Evolutionary conservation across 163 green algal species (phyloP).

Genomic region (Dunaliella salina): DNA sequence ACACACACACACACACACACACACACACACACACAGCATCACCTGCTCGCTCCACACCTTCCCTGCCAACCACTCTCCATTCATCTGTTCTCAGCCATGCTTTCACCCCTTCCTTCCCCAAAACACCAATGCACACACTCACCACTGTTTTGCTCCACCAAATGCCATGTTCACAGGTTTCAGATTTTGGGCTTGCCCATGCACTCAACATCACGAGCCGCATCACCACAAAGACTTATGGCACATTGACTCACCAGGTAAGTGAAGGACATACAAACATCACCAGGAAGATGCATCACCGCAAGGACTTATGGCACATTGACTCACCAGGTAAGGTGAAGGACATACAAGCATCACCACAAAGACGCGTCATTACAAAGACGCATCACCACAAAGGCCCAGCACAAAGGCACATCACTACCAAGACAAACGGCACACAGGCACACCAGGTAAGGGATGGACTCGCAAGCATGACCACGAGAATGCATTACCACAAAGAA

Average conservation of each 20-base stretch:
- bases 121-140: background rate
- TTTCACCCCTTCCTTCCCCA: too few species aligned
- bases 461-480: too few species aligned
- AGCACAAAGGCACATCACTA: too few species aligned
- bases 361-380: constrained; percentile 37
- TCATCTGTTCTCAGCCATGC: constrained; percentile 43
- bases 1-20: too few species aligned
- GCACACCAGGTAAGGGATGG: too few species aligned
- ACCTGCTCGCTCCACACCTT: background rate
- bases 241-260: constrained; percentile 45
- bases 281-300: constrained; percentile 29
- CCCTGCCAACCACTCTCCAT: background rate
- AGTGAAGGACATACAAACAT: constrained; percentile 23
- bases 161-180: constrained; percentile 6
- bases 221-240: constrained; percentile 50
- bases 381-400: too few species aligned
- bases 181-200: constrained; percentile 57
- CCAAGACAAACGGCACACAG: too few species aligned
- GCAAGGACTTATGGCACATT: constrained; percentile 58
- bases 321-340: constrained; percentile 19
- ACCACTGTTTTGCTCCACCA: too few species aligned
- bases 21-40: background rate
- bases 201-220: constrained; percentile 29
- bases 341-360: too few species aligned
- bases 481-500: too few species aligned